Conservation (phyloP, 1,284 basidiomycete genomes). For the Puccinia polysora region DNA sequence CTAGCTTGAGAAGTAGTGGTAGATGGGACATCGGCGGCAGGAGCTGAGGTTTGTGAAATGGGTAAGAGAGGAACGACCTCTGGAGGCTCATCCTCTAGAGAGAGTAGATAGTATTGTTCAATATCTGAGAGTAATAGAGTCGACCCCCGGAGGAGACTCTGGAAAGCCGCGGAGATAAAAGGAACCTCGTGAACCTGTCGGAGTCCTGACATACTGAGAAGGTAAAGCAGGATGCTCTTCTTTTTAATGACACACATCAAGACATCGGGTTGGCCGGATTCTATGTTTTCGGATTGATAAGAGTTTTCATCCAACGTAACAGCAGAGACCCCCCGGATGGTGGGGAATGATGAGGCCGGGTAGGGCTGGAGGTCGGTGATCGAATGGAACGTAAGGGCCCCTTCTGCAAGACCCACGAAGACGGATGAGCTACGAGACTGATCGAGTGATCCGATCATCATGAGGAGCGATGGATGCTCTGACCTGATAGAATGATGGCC, state of each 20-base stretch:
- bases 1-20: constrained; percentile 11
- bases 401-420: constrained; percentile 16
- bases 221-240: constrained; percentile 29
- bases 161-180: constrained; percentile 33
- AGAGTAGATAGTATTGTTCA: constrained; percentile 36
- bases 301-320: constrained; percentile 33
- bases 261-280: constrained; percentile 10
- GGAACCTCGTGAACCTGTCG: constrained; percentile 33
- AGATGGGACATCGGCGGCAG: neutral
- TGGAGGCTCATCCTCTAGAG: constrained; percentile 15
- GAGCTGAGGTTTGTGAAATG: constrained; percentile 25
- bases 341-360: constrained; percentile 23
- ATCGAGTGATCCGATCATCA: neutral
- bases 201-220: constrained; percentile 5
- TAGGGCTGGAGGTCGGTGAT: constrained; percentile 22
- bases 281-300: neutral
- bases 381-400: constrained; percentile 33
- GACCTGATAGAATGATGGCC: constrained; percentile 42
- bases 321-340: constrained; percentile 39
- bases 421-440: neutral
- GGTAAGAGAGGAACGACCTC: constrained; percentile 23
- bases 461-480: constrained; percentile 25
- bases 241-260: constrained; percentile 39
- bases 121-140: constrained; percentile 36
- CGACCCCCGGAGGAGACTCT: constrained; percentile 33